Evolutionary conservation across 768 basidiomycete genomes (phyloP).

Genomic region (Pleurotus citrinopileatus): DNA sequence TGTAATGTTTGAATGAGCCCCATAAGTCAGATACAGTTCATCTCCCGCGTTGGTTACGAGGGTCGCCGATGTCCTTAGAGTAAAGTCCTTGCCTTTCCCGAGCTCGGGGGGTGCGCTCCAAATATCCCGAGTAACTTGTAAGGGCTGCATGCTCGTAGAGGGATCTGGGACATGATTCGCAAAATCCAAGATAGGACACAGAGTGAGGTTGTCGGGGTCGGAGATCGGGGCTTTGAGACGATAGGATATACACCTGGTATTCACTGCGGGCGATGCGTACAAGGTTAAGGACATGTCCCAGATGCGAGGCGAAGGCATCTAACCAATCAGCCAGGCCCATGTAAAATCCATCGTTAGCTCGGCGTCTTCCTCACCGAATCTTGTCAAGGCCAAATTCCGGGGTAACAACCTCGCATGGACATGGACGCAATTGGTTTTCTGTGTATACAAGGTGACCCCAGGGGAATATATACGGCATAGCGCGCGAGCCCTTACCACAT

Average conservation of each 20-base stretch:
- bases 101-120: conserved; percentile 34
- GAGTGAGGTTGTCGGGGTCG: conserved; percentile 74
- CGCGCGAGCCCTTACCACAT: conserved; percentile 52
- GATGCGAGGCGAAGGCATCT: conserved; percentile 14
- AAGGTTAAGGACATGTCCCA: not conserved
- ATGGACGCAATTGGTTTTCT: conserved; percentile 28
- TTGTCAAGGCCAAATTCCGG: not conserved
- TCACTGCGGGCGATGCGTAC: conserved; percentile 50
- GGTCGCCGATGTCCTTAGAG: conserved; percentile 46
- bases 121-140: conserved; percentile 30
- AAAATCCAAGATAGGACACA: conserved; percentile 90
- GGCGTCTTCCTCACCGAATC: not conserved
- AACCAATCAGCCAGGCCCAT: conserved; percentile 94
- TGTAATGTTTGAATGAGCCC: conserved; percentile 70
- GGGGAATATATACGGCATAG: conserved; percentile 12
- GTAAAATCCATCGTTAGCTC: conserved; percentile 42
- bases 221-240: conserved; percentile 46
- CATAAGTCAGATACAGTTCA: conserved; percentile 80
- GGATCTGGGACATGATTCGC: conserved; percentile 65
- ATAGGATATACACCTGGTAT: conserved; percentile 87
- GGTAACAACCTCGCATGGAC: not conserved
- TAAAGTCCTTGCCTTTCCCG: conserved; percentile 45
- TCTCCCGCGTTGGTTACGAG: conserved; percentile 42
- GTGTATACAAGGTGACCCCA: conserved; percentile 14
- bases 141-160: conserved; percentile 41